phyloP scores from a whole-genome alignment of 2,329 filamentous ascomycete species.

The Fusarium sacchari region DNA sequence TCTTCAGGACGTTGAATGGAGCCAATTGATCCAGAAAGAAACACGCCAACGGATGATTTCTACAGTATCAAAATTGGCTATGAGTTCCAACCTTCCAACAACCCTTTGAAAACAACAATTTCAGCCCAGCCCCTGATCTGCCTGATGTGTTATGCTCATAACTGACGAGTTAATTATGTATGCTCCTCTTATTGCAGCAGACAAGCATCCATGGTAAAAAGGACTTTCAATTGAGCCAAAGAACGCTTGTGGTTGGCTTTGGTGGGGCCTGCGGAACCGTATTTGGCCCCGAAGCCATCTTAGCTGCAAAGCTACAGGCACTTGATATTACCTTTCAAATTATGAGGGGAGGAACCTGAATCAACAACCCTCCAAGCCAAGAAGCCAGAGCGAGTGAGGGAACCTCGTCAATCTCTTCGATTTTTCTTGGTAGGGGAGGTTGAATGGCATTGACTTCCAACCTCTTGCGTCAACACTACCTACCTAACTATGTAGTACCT shows the following conservation, averaged over 20 bases:
- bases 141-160: constrained; percentile 9
- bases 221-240: constrained; percentile 26
- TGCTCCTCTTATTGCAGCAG: constrained; percentile 15
- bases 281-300: constrained; percentile 32
- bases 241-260: constrained; percentile 23
- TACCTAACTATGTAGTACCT: neutral
- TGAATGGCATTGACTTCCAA: constrained; percentile 8
- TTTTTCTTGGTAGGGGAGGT: neutral
- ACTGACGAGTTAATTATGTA: constrained; percentile 13
- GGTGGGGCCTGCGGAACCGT: constrained; percentile 30
- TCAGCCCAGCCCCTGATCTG: constrained; percentile 1
- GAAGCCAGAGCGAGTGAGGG: neutral
- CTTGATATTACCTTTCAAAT: constrained; percentile 35
- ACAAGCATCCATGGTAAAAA: constrained; percentile 28
- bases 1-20: neutral
- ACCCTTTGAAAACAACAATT: neutral
- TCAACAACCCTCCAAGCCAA: constrained; percentile 33
- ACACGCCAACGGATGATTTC: neutral
- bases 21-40: neutral
- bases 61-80: neutral
- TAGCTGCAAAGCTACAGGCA: constrained; percentile 36
- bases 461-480: neutral
- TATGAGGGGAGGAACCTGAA: constrained; percentile 35
- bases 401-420: neutral
- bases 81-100: neutral